Percentiles rank a stretch among this genome's conserved stretches.
Evolutionary conservation across 2,329 filamentous ascomycete species (phyloP).

Genomic region (Microdochium bolleyi): DNA sequence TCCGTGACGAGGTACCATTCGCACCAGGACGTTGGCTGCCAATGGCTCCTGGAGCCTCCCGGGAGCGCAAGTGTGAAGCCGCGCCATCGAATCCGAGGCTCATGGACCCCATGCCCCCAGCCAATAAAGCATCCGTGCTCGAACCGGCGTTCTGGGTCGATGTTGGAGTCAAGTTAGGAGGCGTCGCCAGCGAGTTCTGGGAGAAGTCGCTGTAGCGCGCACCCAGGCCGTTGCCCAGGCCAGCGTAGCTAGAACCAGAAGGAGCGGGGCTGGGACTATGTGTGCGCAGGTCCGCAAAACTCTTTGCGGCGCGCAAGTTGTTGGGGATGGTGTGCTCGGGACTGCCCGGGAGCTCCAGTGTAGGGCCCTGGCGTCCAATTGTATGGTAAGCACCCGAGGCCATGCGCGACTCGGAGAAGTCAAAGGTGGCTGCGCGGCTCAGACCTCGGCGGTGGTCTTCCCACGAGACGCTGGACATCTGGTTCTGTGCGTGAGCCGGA

Average conservation of each 20-base stretch:
- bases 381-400: conserved; percentile 65
- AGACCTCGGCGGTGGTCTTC: conserved; percentile 78
- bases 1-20: conserved; percentile 31
- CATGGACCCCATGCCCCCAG: conserved; percentile 30
- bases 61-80: conserved; percentile 25
- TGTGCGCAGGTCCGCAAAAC: conserved; percentile 88
- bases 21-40: conserved; percentile 55
- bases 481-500: conserved; percentile 46
- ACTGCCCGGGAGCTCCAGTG: conserved; percentile 82
- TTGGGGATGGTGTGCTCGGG: conserved; percentile 59
- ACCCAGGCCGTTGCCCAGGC: conserved; percentile 39
- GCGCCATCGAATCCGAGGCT: conserved; percentile 43
- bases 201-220: conserved; percentile 22
- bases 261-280: conserved; percentile 91
- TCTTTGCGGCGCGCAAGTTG: conserved; percentile 88
- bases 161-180: conserved; percentile 23
- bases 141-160: conserved; percentile 22
- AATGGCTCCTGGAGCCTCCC: conserved; percentile 52
- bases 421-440: conserved; percentile 92
- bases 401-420: conserved; percentile 70
- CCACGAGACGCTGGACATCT: conserved; percentile 52
- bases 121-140: conserved; percentile 20
- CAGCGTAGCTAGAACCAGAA: conserved; percentile 74
- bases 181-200: conserved; percentile 20
- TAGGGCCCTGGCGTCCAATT: conserved; percentile 73